phyloP scores from a whole-genome alignment of 208 protist genomes.

The Crithidia expoeki region DNA sequence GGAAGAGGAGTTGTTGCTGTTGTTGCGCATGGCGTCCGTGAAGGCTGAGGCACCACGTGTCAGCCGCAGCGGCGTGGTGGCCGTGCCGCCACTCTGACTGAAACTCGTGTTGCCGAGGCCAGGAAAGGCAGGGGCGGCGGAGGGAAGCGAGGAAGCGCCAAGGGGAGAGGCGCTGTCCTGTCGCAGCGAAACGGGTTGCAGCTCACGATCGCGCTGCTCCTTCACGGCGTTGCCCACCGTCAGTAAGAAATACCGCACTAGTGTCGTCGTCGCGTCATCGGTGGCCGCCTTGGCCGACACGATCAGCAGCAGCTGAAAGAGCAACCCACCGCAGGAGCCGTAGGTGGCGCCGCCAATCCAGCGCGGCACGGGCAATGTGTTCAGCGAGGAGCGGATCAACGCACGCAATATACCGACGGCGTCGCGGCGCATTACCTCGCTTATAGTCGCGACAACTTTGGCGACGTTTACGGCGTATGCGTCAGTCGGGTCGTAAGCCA shows the following conservation, averaged over 20 bases:
- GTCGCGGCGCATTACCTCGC: slow-evolving; percentile 45
- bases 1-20: background rate
- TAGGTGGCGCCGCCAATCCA: slow-evolving; percentile 69
- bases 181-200: slow-evolving; percentile 5
- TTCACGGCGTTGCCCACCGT: slow-evolving; percentile 57
- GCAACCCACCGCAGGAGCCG: slow-evolving; percentile 75
- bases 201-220: slow-evolving; percentile 36
- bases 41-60: background rate
- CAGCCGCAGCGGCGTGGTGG: background rate
- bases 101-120: slow-evolving; percentile 16
- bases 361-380: slow-evolving; percentile 45
- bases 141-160: background rate
- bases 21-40: background rate
- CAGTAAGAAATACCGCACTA: slow-evolving; percentile 73
- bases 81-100: background rate
- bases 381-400: slow-evolving; percentile 64
- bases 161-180: background rate
- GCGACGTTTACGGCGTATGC: slow-evolving; percentile 20
- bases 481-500: slow-evolving; percentile 18
- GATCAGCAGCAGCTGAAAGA: slow-evolving; percentile 83
- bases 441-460: slow-evolving; percentile 25
- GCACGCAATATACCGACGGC: slow-evolving; percentile 54
- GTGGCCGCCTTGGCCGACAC: slow-evolving; percentile 45
- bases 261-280: slow-evolving; percentile 53
- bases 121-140: background rate